Conservation (phyloP, 495 filamentous ascomycete species). For the Penicillium canescens region DNA sequence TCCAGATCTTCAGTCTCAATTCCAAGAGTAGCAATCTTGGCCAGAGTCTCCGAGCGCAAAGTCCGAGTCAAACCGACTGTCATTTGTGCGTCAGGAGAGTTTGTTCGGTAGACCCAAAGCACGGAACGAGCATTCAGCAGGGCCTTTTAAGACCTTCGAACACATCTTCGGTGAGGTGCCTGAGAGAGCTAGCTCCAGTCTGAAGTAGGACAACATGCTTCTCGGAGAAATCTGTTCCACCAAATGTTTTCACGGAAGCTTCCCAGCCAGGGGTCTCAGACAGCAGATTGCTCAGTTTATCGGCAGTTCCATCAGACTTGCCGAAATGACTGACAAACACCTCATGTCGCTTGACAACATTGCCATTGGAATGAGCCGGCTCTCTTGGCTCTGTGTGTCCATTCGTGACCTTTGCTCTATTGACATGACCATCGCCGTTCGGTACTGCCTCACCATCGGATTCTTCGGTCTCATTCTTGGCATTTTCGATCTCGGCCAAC, state of each 20-base stretch:
- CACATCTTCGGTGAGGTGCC: slow-evolving; percentile 14
- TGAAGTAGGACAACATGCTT: slow-evolving; percentile 24
- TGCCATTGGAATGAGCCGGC: slow-evolving; percentile 8
- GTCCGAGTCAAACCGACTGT: slow-evolving; percentile 52
- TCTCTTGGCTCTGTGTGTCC: background rate
- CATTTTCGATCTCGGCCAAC: slow-evolving; percentile 10
- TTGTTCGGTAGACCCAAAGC: slow-evolving; percentile 51
- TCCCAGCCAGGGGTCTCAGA: slow-evolving; percentile 10
- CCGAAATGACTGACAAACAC: slow-evolving; percentile 19
- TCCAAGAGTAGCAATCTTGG: slow-evolving; percentile 55
- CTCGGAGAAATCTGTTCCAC: slow-evolving; percentile 8
- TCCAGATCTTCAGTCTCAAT: slow-evolving; percentile 37
- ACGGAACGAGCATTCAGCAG: slow-evolving; percentile 35
- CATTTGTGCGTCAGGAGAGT: slow-evolving; percentile 52
- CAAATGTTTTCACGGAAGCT: slow-evolving; percentile 11
- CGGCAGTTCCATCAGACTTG: slow-evolving; percentile 11
- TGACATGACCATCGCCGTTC: background rate
- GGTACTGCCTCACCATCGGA: slow-evolving; percentile 1
- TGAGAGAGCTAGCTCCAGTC: slow-evolving; percentile 18
- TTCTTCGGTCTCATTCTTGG: slow-evolving; percentile 1
- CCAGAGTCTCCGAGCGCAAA: slow-evolving; percentile 51
- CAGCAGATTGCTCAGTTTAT: slow-evolving; percentile 12
- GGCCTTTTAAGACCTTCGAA: slow-evolving; percentile 24
- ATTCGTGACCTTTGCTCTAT: background rate
- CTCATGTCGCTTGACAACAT: slow-evolving; percentile 1